Base-by-base conservation (phyloP, 768 basidiomycete genomes). In the Butyriboletus loyo region DNA sequence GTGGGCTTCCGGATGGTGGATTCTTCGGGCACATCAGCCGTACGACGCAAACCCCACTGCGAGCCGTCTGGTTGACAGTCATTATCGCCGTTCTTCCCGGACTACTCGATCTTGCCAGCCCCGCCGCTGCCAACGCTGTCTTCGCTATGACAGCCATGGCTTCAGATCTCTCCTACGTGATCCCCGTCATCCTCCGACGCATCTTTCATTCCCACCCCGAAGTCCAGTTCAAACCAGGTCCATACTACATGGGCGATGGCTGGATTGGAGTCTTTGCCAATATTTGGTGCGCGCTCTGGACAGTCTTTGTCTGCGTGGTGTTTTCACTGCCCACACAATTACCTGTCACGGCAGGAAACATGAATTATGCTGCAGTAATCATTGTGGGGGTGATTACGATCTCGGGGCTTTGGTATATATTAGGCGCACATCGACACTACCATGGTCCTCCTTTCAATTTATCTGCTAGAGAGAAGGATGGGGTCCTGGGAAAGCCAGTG, bases 211-310 rank as follows among this genome's bases (percentile, higher is more conserved):
- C 74, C 53, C 82, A 84, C 60, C 80, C 80, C 0, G 83, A 84
- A 47, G 83, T 84, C 43, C 61, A 68, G 32, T 84, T 84, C 72
- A 75, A 72, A 35, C 83, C 83, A 0, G 83, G 83, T 8, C 83
- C 83, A 15, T 84, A 80, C 66, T 83, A 81, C 68, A 74, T 84
- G 75, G 77, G 81, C 22, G 72, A 76, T 46, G 79, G 80, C 2
- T 57, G 70, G 52, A 54, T 81, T 13, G 80, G 80, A 0, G 71
- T 69, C 67, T 61, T 69, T 13, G 68, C 69, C 47, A 82, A 82
- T 54, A 43, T 75, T 30, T 75, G 66, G 57, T 80, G 79, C 54
- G 70, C 77, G 25, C 34, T 67, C 7, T 79, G 77, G 77, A 75
- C 76, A 42, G 56, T 67, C 14, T 79, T 79, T 59, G 73, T 79